Base-by-base conservation (phyloP, 2,329 filamentous ascomycete species). In the Claviceps fusiformis region DNA sequence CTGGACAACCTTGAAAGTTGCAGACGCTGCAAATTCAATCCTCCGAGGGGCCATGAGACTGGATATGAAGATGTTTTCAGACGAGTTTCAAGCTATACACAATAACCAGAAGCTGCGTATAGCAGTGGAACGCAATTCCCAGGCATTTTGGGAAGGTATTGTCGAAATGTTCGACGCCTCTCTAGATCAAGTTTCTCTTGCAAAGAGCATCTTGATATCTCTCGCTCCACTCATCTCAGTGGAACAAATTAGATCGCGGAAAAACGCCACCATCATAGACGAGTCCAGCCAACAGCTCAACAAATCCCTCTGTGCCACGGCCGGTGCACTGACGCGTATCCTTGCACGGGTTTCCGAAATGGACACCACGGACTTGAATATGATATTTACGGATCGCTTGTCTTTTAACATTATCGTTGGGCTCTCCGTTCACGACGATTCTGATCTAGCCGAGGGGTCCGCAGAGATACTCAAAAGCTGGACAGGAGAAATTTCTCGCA, bases 381-480 rank as follows among this genome's bases (percentile, higher is more conserved):
- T 78, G 29, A 71, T 97, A 11, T 89, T 88, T 62, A 75, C 80
- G 53, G 82, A 85, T 56, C 77, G 80, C 24, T 73, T 82, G 46
- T 84, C 84, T 7, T 86, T 88, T 57, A 82, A 85, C 60, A 82
- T 87, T 43, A 77, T 95, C 46, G 82, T 95, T 49, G 85, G 86
- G 5, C 79, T 89, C 19, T 80, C 96, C 7, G 83, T 96, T 55
- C 90, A 90, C 47, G 87, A 89, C 17, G 85, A 95, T 61, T 75
- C 86, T 55, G 79, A 83, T 56, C 84, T 93, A 39, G 89, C 89
- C 58, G 85, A 91, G 65, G 86, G 88, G 17, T 85, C 87, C 1
- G 80, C 91, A 7, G 86, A 90, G 60, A 73, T 97, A 33, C 79
- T 97, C 60, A 95, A 95, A 68, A 82, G 82, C 41, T 81, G 92